Conservation (phyloP, 2,329 filamentous ascomycete genomes). For the Talaromyces sp. region DNA sequence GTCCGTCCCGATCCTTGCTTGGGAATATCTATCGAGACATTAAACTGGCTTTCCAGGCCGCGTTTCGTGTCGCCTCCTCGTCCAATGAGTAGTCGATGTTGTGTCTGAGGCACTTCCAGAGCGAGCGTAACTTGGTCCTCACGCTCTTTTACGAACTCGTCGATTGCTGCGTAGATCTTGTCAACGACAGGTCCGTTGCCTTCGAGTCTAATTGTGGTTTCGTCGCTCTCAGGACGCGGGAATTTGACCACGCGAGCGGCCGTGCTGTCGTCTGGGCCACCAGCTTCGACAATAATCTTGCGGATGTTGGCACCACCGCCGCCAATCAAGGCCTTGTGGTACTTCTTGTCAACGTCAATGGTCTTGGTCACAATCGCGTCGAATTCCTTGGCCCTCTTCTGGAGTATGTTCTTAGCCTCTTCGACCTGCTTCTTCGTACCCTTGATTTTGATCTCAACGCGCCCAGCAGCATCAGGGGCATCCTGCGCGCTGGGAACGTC, state of each 20-base stretch:
- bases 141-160: constrained; percentile 74
- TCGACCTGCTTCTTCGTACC: constrained; percentile 88
- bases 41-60: constrained; percentile 78
- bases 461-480: constrained; percentile 55
- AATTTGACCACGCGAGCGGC: constrained; percentile 91
- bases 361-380: constrained; percentile 82
- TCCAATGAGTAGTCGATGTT: constrained; percentile 87
- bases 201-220: constrained; percentile 80
- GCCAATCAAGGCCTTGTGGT: constrained; percentile 81
- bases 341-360: constrained; percentile 88
- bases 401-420: constrained; percentile 82
- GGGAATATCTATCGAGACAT: constrained; percentile 82
- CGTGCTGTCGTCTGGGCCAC: constrained; percentile 79
- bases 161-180: constrained; percentile 77
- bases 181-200: constrained; percentile 79
- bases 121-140: constrained; percentile 74
- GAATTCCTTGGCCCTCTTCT: constrained; percentile 80
- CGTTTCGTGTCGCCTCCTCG: constrained; percentile 84
- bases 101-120: constrained; percentile 78
- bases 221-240: constrained; percentile 78
- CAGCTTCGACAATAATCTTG: constrained; percentile 78
- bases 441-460: constrained; percentile 84
- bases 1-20: constrained; percentile 80
- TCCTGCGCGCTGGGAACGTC: constrained; percentile 82
- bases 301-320: constrained; percentile 77